Base-by-base conservation (phyloP, 2,329 filamentous ascomycete species). In the Beauveria scarabaeidicola region DNA sequence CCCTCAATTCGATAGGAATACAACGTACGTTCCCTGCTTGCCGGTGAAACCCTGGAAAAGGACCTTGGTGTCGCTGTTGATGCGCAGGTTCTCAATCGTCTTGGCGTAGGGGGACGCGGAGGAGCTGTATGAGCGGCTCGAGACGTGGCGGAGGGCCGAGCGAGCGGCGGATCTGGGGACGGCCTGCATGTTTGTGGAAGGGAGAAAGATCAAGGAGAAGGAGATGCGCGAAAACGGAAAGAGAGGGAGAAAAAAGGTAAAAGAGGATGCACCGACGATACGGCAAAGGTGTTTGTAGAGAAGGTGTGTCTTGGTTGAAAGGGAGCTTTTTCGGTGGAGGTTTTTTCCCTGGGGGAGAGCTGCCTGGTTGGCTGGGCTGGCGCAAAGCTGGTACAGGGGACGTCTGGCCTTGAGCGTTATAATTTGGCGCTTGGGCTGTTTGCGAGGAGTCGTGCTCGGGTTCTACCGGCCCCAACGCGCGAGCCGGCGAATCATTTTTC, bases 1-100 rank as follows among this genome's bases (percentile, higher is more conserved):
- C 21, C 17, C 15, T 7, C 32, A 38, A 25, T 52, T 23, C 3
- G 3, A 36, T 36, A 1, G 5, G 15, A 8, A 17, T 32, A 25
- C 5, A 17, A 87, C 87, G 78, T 76, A 91, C 88, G 89, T 93
- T 88, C 91, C 91, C 83, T 96, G 91, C 82, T 90, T 94, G 74
- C 93, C 93, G 60, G 93, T 97, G 77, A 97, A 97, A 67, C 94
- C 94, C 80, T 99, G 94, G 81, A 85, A 97, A 70, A 97, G 81
- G 67, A 99, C 91, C 81, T 94, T 95, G 69, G 94, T 99, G 67
- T 97, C 87, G 74, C 81, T 73, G 77, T 91, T 96, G 81, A 97
- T 92, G 78, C 91, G 89, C 71, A 97, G 85, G 82, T 97, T 97
- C 71, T 87, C 79, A 73, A 87, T 81, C 61, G 89, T 93, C 69